Evolutionary conservation across 805 yeast genomes (phyloP).

Genomic region (Metschnikowia chrysomelidarum): DNA sequence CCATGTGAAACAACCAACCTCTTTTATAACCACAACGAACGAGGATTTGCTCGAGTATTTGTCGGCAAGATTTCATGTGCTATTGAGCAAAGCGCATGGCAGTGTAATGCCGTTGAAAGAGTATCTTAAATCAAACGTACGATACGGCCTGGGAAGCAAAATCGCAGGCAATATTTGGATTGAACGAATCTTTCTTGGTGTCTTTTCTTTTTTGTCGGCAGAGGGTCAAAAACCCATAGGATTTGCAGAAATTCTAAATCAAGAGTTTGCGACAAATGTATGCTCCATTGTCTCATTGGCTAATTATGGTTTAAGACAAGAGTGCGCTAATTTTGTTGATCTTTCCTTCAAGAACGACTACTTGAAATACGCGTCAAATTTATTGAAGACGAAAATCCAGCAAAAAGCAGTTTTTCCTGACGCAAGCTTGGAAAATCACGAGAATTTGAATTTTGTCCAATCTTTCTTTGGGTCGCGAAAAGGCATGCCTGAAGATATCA

Average conservation of each 20-base stretch:
- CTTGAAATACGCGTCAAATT: slow-evolving; percentile 22
- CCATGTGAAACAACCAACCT: slow-evolving; percentile 5
- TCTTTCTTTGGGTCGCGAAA: slow-evolving; percentile 32
- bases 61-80: slow-evolving; percentile 32
- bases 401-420: slow-evolving; percentile 28
- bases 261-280: slow-evolving; percentile 25
- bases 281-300: slow-evolving; percentile 26
- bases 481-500: slow-evolving; percentile 24
- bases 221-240: slow-evolving; percentile 18
- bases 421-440: slow-evolving; percentile 22
- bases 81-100: slow-evolving; percentile 27
- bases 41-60: slow-evolving; percentile 31
- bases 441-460: slow-evolving; percentile 27
- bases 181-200: slow-evolving; percentile 24
- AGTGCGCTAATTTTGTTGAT: slow-evolving; percentile 17
- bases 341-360: slow-evolving; percentile 27
- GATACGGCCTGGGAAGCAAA: slow-evolving; percentile 24
- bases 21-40: slow-evolving; percentile 6
- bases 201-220: slow-evolving; percentile 19
- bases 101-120: slow-evolving; percentile 27
- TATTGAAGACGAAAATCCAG: slow-evolving; percentile 16
- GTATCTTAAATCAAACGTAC: slow-evolving; percentile 24
- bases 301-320: slow-evolving; percentile 27
- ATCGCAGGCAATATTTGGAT: slow-evolving; percentile 38
- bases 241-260: slow-evolving; percentile 19